These are phyloP conservation scores for Elaeagnus macrophylla DNA, from an alignment of 306 rosid species.

Conservation along the genomic window DNA sequence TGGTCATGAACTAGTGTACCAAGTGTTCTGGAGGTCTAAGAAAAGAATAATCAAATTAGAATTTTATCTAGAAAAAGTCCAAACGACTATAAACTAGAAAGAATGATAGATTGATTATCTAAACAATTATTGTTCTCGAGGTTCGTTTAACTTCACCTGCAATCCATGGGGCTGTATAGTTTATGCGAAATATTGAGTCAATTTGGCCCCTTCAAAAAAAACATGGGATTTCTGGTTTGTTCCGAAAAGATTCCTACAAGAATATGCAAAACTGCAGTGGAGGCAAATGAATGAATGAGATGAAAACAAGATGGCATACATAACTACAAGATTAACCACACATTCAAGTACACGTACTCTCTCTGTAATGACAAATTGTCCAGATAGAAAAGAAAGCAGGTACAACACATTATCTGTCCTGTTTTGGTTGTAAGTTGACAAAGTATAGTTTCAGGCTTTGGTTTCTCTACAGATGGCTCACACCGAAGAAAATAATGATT, in stretches of 20 bases:
- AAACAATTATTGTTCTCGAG: slow-evolving; percentile 83
- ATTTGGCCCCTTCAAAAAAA: slow-evolving; percentile 95
- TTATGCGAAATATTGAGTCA: slow-evolving; percentile 87
- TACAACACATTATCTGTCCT: slow-evolving; percentile 67
- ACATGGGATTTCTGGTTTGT: slow-evolving; percentile 80
- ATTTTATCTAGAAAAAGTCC: neutral
- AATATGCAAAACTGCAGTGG: slow-evolving; percentile 79
- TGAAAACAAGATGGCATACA: neutral
- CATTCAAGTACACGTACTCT: too few species aligned
- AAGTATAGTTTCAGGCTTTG: slow-evolving; percentile 89
- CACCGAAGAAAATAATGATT: slow-evolving; percentile 41
- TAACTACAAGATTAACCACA: neutral
- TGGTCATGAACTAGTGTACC: slow-evolving; percentile 88
- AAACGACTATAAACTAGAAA: neutral
- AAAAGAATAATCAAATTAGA: slow-evolving; percentile 11
- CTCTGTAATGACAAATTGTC: too few species aligned
- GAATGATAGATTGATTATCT: slow-evolving; percentile 38
- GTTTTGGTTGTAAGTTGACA: slow-evolving; percentile 88
- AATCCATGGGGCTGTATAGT: slow-evolving; percentile 96
- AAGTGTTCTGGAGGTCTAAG: slow-evolving; percentile 86
- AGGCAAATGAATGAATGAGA: slow-evolving; percentile 21
- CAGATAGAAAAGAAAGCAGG: neutral
- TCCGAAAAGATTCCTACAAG: slow-evolving; percentile 93
- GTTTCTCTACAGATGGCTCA: slow-evolving; percentile 85
- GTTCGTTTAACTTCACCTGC: slow-evolving; percentile 97